These are phyloP conservation scores for Ceratocystis destructans DNA, from an alignment of 2,329 filamentous ascomycete species.

Conservation along the genomic window DNA sequence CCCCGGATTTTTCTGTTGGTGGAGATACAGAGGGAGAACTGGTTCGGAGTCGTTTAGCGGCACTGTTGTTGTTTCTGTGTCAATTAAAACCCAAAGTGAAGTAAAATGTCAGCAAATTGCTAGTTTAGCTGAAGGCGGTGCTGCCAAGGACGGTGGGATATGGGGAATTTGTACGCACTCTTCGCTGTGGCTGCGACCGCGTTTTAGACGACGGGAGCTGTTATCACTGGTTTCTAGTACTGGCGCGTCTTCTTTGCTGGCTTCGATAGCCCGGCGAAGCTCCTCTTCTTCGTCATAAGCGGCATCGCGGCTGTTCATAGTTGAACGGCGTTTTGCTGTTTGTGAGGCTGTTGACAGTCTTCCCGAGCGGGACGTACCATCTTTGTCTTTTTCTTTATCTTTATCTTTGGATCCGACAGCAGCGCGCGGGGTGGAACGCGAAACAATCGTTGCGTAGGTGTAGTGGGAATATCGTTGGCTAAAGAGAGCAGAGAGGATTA, in stretches of 20 bases:
- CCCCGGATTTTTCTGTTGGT: conserved; percentile 35
- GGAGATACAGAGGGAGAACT: conserved; percentile 56
- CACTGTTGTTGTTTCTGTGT: conserved; percentile 48
- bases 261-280: conserved; percentile 77
- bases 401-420: conserved; percentile 34
- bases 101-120: conserved; percentile 3
- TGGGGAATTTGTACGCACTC: conserved; percentile 52
- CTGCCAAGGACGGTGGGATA: too few species aligned
- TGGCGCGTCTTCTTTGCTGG: conserved; percentile 71
- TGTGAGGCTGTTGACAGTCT: conserved; percentile 39
- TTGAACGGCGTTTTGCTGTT: conserved; percentile 72
- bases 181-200: conserved; percentile 81
- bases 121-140: background rate
- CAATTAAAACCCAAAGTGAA: conserved; percentile 18
- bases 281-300: conserved; percentile 93
- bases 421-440: conserved; percentile 46
- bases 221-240: conserved; percentile 39
- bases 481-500: conserved; percentile 9
- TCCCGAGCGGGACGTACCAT: conserved; percentile 44
- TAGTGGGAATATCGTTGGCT: conserved; percentile 56
- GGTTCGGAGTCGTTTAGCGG: conserved; percentile 70
- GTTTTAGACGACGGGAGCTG: conserved; percentile 51
- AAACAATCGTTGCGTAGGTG: conserved; percentile 43
- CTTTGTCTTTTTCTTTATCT: conserved; percentile 38
- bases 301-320: conserved; percentile 92